phyloP scores from a whole-genome alignment of 2,329 filamentous ascomycete genomes.

The Neofusicoccum sp. region DNA sequence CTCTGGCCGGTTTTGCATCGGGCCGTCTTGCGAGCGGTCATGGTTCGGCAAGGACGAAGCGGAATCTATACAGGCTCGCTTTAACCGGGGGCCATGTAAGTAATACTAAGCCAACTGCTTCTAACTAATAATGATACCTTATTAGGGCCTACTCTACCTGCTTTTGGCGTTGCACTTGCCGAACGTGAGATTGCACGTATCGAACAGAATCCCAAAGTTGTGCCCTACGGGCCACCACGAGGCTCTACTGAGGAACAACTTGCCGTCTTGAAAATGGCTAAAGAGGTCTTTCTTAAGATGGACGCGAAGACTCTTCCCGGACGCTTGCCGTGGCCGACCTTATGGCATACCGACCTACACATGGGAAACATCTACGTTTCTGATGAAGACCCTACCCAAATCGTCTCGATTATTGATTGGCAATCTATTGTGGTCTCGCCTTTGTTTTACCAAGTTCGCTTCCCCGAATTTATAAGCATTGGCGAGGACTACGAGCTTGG shows the following conservation, averaged over 20 bases:
- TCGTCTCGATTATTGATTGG: slow-evolving; percentile 28
- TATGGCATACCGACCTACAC: slow-evolving; percentile 39
- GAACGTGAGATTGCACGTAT: slow-evolving; percentile 23
- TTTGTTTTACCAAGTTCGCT: slow-evolving; percentile 29
- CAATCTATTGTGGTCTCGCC: slow-evolving; percentile 29
- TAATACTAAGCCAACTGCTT: neutral
- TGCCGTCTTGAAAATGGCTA: slow-evolving; percentile 20
- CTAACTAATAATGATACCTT: neutral
- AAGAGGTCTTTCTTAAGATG: slow-evolving; percentile 20
- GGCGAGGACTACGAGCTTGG: slow-evolving; percentile 23
- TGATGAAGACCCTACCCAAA: slow-evolving; percentile 22
- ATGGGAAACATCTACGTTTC: slow-evolving; percentile 39
- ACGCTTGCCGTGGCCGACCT: slow-evolving; percentile 41
- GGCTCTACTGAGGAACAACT: slow-evolving; percentile 23
- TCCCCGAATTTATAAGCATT: slow-evolving; percentile 28
- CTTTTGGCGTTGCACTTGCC: slow-evolving; percentile 24
- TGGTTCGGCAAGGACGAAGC: slow-evolving; percentile 18
- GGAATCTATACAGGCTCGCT: neutral
- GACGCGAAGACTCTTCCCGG: neutral
- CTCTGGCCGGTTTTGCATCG: slow-evolving; percentile 23
- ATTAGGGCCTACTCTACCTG: slow-evolving; percentile 24
- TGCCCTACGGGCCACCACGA: slow-evolving; percentile 17
- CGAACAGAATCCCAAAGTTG: slow-evolving; percentile 13
- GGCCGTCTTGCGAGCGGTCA: slow-evolving; percentile 23
- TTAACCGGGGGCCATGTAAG: slow-evolving; percentile 23